Percentiles rank a stretch among this genome's conserved stretches.
phyloP scores from a whole-genome alignment of 31 red algal species.

The Pterothamnion heteromorphum region DNA sequence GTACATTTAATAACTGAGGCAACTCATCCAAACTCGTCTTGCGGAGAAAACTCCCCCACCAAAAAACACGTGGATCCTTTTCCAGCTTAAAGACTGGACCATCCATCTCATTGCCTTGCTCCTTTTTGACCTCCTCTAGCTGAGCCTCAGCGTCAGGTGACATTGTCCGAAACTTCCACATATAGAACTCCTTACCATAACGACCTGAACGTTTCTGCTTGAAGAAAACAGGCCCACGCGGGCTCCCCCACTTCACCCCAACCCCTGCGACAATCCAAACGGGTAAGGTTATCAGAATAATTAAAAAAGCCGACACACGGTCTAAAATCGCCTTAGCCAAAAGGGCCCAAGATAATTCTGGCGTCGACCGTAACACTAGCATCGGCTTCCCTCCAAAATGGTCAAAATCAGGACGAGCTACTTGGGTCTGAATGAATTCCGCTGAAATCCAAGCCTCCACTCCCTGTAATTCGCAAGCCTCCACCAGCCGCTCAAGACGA shows the following conservation, averaged over 20 bases:
- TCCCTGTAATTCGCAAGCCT: constrained; percentile 23
- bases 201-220: not conserved
- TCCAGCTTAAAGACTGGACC: constrained; percentile 43
- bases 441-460: constrained; percentile 22
- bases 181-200: constrained; percentile 37
- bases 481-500: not conserved
- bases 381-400: not conserved
- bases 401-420: not conserved
- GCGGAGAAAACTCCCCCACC: not conserved
- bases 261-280: constrained; percentile 13
- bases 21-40: constrained; percentile 22
- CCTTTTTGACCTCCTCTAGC: not conserved
- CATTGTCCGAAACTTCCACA: constrained; percentile 38
- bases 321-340: constrained; percentile 11
- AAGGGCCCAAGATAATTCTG: constrained; percentile 1
- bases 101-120: constrained; percentile 31
- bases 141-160: not conserved
- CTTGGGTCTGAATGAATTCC: not conserved
- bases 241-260: not conserved
- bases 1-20: constrained; percentile 25
- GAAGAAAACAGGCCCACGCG: constrained; percentile 15
- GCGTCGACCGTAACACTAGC: constrained; percentile 25
- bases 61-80: constrained; percentile 13
- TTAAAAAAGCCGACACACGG: not conserved
- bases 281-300: not conserved